Conservation (phyloP, 768 basidiomycete species). For the Suillus discolor region DNA sequence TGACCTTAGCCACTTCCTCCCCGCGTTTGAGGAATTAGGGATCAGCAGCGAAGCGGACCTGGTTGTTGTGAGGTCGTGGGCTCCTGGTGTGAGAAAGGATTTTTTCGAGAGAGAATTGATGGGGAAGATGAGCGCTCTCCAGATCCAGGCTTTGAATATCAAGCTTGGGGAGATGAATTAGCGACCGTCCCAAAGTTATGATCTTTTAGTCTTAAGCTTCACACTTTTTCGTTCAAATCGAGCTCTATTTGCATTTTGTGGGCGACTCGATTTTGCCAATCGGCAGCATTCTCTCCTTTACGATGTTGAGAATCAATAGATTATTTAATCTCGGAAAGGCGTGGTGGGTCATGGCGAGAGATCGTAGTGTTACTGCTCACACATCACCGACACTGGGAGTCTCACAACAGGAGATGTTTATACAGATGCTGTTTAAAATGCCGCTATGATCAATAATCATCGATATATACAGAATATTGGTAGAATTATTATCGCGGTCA, state of each 20-base stretch:
- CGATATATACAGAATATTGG: not conserved
- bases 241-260: not conserved
- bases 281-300: not conserved
- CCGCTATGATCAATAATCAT: not conserved
- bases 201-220: not conserved
- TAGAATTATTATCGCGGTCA: not conserved
- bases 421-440: not conserved
- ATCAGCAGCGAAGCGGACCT: not conserved
- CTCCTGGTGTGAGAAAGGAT: not conserved
- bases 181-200: too few species aligned
- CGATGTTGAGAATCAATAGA: not conserved
- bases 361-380: not conserved
- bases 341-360: not conserved
- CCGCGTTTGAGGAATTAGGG: not conserved
- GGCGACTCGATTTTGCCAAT: not conserved
- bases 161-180: not conserved
- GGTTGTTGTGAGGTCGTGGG: not conserved
- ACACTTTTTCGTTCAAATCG: not conserved
- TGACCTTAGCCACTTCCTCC: not conserved
- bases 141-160: not conserved
- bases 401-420: not conserved
- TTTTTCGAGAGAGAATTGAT: slow-evolving; percentile 1
- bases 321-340: not conserved
- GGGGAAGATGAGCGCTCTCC: not conserved
- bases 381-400: not conserved